Evolutionary conservation across 495 filamentous ascomycete species (phyloP).

Genomic region (Neurospora sp.): DNA sequence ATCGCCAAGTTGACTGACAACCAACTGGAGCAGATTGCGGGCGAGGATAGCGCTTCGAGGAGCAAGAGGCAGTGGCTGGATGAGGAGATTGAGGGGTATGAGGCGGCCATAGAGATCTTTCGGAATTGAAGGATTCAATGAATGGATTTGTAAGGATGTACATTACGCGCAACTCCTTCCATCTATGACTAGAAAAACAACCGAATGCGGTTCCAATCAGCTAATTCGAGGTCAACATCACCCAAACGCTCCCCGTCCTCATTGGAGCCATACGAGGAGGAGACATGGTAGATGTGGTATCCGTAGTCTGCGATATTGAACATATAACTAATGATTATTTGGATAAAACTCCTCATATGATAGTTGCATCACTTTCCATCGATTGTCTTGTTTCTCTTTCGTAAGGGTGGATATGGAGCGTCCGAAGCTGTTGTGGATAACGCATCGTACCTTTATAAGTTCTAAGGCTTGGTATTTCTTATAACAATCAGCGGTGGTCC

Average conservation of each 20-base stretch:
- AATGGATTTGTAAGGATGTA: background rate
- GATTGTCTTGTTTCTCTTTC: background rate
- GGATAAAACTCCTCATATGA: too few species aligned
- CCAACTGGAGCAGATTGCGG: constrained; percentile 20
- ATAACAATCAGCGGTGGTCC: constrained; percentile 12
- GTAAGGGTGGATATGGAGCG: too few species aligned
- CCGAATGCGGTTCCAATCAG: background rate
- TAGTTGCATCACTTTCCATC: too few species aligned
- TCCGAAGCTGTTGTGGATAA: background rate
- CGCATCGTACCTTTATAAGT: background rate
- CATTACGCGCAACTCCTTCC: background rate
- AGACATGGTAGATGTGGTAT: background rate
- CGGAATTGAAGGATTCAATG: background rate
- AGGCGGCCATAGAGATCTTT: constrained; percentile 8
- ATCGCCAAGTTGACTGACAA: constrained; percentile 14
- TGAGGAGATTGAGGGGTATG: constrained; percentile 10
- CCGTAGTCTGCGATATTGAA: background rate
- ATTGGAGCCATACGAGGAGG: background rate
- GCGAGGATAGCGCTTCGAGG: constrained; percentile 14
- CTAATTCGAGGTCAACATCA: background rate
- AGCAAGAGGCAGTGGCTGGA: constrained; percentile 9
- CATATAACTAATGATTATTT: too few species aligned
- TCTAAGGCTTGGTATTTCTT: background rate
- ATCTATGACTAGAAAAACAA: too few species aligned
- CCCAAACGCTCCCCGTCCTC: background rate